phyloP scores from a whole-genome alignment of 768 basidiomycete genomes.

The Serendipita sp. region DNA sequence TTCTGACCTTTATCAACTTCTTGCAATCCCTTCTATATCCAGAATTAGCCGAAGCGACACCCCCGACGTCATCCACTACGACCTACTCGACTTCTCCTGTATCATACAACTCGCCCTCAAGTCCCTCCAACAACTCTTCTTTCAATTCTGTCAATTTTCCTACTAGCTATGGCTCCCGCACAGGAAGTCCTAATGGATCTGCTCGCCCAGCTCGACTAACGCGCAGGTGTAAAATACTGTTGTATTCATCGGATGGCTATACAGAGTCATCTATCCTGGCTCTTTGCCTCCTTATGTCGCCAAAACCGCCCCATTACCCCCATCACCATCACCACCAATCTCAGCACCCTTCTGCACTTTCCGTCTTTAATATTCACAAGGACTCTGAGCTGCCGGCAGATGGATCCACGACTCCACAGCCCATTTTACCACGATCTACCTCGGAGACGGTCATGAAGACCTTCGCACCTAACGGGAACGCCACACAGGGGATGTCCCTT shows the following conservation, averaged over 20 bases:
- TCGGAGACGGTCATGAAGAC: neutral
- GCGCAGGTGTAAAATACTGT: constrained; percentile 40
- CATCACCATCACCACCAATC: too few species aligned
- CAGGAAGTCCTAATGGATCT: constrained; percentile 24
- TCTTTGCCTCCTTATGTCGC: constrained; percentile 71
- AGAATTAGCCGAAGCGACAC: constrained; percentile 36
- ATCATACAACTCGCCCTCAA: neutral
- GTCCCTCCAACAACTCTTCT: constrained; percentile 1
- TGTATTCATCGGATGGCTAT: constrained; percentile 80
- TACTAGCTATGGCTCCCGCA: constrained; percentile 18
- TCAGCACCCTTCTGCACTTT: neutral
- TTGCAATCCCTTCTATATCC: constrained; percentile 28
- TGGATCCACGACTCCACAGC: neutral
- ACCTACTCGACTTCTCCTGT: constrained; percentile 35
- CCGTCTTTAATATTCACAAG: neutral
- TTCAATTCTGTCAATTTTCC: constrained; percentile 14
- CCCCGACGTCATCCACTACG: constrained; percentile 20
- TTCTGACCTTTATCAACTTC: constrained; percentile 52
- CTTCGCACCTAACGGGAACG: constrained; percentile 9
- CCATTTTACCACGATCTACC: neutral
- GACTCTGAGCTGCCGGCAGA: too few species aligned
- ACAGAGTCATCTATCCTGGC: constrained; percentile 87
- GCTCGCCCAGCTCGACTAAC: constrained; percentile 27
- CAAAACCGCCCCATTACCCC: constrained; percentile 24
- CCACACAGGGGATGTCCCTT: constrained; percentile 24